Percentiles rank a stretch among this genome's conserved stretches.
These are phyloP conservation scores for Xylaria sp. DNA, from an alignment of 2,329 filamentous ascomycete species.

Conservation along the genomic window DNA sequence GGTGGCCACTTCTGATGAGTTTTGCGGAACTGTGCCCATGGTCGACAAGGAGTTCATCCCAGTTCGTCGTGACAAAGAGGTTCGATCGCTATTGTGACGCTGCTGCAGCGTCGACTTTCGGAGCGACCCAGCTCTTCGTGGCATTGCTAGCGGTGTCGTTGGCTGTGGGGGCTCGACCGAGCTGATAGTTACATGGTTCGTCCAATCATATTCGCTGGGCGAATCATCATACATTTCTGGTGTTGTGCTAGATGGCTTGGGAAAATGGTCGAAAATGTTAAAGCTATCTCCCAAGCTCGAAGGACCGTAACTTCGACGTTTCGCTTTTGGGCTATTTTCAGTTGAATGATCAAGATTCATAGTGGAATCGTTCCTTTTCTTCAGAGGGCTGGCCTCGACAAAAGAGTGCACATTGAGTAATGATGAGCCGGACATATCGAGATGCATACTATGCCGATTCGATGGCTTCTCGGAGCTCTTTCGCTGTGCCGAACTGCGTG, in stretches of 20 bases:
- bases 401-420: slow-evolving; percentile 63
- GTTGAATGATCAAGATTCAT: slow-evolving; percentile 86
- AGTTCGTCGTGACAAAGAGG: slow-evolving; percentile 69
- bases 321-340: slow-evolving; percentile 87
- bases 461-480: slow-evolving; percentile 60
- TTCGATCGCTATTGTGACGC: slow-evolving; percentile 73
- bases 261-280: slow-evolving; percentile 78
- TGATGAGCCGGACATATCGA: slow-evolving; percentile 66
- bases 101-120: slow-evolving; percentile 90
- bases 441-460: slow-evolving; percentile 65
- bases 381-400: slow-evolving; percentile 80
- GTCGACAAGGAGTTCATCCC: slow-evolving; percentile 65
- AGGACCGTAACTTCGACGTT: slow-evolving; percentile 86
- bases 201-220: slow-evolving; percentile 65
- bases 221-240: slow-evolving; percentile 63
- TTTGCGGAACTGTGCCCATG: slow-evolving; percentile 64
- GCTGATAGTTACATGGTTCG: slow-evolving; percentile 49
- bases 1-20: slow-evolving; percentile 64
- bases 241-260: slow-evolving; percentile 55
- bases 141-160: slow-evolving; percentile 65
- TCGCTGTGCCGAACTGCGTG: slow-evolving; percentile 56
- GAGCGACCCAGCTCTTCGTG: slow-evolving; percentile 79
- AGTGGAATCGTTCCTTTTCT: slow-evolving; percentile 89
- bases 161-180: slow-evolving; percentile 57
- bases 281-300: slow-evolving; percentile 71